phyloP scores from a whole-genome alignment of 2,329 filamentous ascomycete genomes.

The Volutella citrinella region DNA sequence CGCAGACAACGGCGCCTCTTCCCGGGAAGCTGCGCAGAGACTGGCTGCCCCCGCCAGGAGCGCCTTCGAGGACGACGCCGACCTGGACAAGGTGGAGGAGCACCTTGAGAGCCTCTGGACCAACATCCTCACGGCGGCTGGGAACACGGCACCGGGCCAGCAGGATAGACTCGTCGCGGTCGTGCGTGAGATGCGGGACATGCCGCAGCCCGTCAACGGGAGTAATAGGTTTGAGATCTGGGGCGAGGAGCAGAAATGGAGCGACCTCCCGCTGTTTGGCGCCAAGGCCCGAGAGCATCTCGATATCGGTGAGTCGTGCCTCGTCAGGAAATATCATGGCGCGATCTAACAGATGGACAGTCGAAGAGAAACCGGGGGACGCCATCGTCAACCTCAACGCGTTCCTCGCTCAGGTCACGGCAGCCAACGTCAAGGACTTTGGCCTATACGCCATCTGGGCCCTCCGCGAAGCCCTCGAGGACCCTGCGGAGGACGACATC shows the following conservation, averaged over 20 bases:
- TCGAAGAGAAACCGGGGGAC: slow-evolving; percentile 9
- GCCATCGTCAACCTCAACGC: slow-evolving; percentile 12
- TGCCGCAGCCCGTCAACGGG: slow-evolving; percentile 9
- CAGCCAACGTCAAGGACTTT: slow-evolving; percentile 11
- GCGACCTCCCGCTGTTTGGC: slow-evolving; percentile 17
- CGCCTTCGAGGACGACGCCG: slow-evolving; percentile 10
- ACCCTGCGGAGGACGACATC: slow-evolving; percentile 11
- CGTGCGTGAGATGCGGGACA: slow-evolving; percentile 14
- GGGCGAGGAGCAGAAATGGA: slow-evolving; percentile 15
- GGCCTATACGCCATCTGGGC: slow-evolving; percentile 17
- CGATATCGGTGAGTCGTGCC: slow-evolving; percentile 9
- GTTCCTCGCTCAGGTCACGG: slow-evolving; percentile 16
- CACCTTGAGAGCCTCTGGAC: slow-evolving; percentile 14
- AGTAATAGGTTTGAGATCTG: slow-evolving; percentile 15
- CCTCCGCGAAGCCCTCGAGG: slow-evolving; percentile 15
- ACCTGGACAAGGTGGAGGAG: slow-evolving; percentile 10
- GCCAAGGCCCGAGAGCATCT: slow-evolving; percentile 12
- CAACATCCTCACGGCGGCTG: slow-evolving; percentile 13
- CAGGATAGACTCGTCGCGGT: slow-evolving; percentile 19
- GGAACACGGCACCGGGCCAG: slow-evolving; percentile 18
- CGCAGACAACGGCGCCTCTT: slow-evolving; percentile 7
- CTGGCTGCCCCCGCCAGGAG: slow-evolving; percentile 8
- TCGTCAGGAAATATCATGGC: not conserved
- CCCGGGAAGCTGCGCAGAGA: slow-evolving; percentile 10
- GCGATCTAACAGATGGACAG: slow-evolving; percentile 5